phyloP scores from a whole-genome alignment of 306 rosid species.

The Cicer pinnatifidum region DNA sequence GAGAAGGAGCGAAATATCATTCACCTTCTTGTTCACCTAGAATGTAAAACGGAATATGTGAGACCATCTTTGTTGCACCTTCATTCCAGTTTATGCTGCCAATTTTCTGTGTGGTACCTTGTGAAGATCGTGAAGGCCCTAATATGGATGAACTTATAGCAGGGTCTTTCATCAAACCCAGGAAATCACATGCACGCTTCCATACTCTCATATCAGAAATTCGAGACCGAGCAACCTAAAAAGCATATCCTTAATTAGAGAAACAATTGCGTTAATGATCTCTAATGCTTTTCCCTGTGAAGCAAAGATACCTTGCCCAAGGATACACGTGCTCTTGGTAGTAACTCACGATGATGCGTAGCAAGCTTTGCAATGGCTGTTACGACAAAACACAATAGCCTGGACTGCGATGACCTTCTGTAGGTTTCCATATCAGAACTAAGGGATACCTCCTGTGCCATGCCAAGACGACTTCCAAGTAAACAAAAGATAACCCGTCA shows the following conservation, averaged over 20 bases:
- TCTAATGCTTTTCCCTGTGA: constrained; percentile 16
- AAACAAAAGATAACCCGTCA: constrained; percentile 44
- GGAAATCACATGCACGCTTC: constrained; percentile 87
- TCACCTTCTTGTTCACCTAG: constrained; percentile 84
- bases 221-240: constrained; percentile 88
- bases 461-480: constrained; percentile 75
- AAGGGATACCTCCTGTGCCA: constrained; percentile 65
- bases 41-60: constrained; percentile 91
- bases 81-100: constrained; percentile 89
- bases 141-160: constrained; percentile 83
- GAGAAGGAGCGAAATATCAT: constrained; percentile 26
- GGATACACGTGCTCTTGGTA: constrained; percentile 89
- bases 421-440: constrained; percentile 58
- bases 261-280: constrained; percentile 15
- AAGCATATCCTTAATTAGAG: constrained; percentile 40
- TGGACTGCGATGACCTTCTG: constrained; percentile 79
- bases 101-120: constrained; percentile 58
- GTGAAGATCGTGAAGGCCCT: constrained; percentile 79
- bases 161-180: constrained; percentile 90
- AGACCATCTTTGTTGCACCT: constrained; percentile 81
- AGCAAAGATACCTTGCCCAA: constrained; percentile 78
- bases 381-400: constrained; percentile 92
- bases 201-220: constrained; percentile 83
- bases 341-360: constrained; percentile 81
- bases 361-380: constrained; percentile 98